These are phyloP conservation scores for Neonectria neomacrospora DNA, from an alignment of 2,329 filamentous ascomycete species.

Conservation along the genomic window DNA sequence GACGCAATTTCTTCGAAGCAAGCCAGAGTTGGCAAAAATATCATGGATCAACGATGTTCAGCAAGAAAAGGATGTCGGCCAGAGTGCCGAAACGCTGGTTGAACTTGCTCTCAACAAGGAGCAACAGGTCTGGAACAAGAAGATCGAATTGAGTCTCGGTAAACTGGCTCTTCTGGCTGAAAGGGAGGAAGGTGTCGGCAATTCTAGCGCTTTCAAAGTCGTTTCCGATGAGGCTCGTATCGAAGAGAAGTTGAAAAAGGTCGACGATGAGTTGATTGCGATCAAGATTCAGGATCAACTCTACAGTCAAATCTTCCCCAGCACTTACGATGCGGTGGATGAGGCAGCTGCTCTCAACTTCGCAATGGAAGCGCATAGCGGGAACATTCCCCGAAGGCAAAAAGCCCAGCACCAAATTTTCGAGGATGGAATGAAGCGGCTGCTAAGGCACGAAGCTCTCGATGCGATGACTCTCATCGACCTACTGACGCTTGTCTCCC, in stretches of 20 bases:
- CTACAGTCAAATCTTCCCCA: conserved; percentile 75
- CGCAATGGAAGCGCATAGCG: conserved; percentile 74
- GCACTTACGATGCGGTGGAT: conserved; percentile 79
- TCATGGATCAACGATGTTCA: conserved; percentile 95
- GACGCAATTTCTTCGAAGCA: conserved; percentile 80
- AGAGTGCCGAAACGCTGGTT: conserved; percentile 77
- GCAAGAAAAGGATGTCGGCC: conserved; percentile 77
- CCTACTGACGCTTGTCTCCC: conserved; percentile 77
- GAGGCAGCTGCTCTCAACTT: conserved; percentile 81
- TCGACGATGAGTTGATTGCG: conserved; percentile 73
- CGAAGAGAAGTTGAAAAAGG: conserved; percentile 59
- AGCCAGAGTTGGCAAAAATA: conserved; percentile 78
- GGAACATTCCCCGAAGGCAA: conserved; percentile 66
- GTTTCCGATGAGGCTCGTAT: conserved; percentile 50
- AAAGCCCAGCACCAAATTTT: conserved; percentile 77
- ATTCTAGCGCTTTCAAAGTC: conserved; percentile 53
- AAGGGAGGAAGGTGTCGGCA: conserved; percentile 49
- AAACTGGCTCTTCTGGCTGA: conserved; percentile 83
- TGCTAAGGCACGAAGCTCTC: conserved; percentile 79
- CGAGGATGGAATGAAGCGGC: conserved; percentile 73
- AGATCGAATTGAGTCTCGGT: conserved; percentile 88
- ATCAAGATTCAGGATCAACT: conserved; percentile 84
- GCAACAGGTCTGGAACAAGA: conserved; percentile 89
- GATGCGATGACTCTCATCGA: conserved; percentile 75
- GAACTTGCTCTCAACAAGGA: conserved; percentile 77